Evolutionary conservation across 306 rosid genomes (phyloP).

Genomic region (Canavalia ensiformis): DNA sequence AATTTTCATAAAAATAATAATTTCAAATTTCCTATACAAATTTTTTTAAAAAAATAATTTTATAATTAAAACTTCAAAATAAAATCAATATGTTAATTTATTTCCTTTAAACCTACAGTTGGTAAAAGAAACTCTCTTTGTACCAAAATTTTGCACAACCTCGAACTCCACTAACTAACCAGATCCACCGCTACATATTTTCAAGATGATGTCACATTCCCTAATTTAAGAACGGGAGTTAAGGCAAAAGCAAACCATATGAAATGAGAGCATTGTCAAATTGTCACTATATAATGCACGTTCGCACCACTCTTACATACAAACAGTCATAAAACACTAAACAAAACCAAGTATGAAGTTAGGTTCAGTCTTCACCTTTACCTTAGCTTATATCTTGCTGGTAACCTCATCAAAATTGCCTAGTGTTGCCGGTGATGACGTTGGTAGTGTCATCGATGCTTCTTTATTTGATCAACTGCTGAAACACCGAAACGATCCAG

Average conservation of each 20-base stretch:
- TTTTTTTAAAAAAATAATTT: too few species aligned
- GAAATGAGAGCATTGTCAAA: neutral
- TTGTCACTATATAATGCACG: neutral
- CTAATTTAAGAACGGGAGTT: neutral
- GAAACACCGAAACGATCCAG: slow-evolving; percentile 53
- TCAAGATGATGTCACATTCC: too few species aligned
- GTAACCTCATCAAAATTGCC: neutral
- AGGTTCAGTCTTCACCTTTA: neutral
- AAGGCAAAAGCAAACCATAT: neutral
- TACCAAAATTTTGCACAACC: neutral
- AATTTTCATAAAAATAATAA: too few species aligned
- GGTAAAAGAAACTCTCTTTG: neutral
- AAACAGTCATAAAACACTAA: neutral
- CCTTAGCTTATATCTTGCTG: neutral
- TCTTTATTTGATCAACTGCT: slow-evolving; percentile 48
- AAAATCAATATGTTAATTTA: too few species aligned
- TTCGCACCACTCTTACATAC: neutral
- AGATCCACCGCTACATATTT: neutral
- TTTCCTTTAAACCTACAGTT: too few species aligned
- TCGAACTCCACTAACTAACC: neutral
- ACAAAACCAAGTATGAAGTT: slow-evolving; percentile 15
- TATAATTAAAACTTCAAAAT: too few species aligned
- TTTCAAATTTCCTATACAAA: too few species aligned
- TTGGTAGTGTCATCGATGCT: slow-evolving; percentile 31
- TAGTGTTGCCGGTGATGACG: slow-evolving; percentile 39